phyloP scores from a whole-genome alignment of 2,329 filamentous ascomycete genomes.

The Rhynchosporium secalis region DNA sequence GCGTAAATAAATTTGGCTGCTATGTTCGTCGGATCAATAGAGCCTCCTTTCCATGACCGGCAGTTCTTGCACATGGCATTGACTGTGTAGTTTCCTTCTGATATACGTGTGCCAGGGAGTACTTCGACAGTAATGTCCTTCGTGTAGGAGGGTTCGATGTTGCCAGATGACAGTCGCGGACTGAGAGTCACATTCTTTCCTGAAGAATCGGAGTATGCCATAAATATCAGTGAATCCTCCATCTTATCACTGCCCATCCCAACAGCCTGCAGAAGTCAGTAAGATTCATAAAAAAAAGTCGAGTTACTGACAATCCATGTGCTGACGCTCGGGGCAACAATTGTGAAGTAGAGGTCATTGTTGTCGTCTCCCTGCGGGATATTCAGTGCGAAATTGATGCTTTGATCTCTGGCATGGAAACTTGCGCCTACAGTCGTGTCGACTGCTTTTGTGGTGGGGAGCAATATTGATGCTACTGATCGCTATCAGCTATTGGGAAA shows the following conservation, averaged over 20 bases:
- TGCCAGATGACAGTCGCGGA: constrained; percentile 51
- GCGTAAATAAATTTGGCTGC: constrained; percentile 56
- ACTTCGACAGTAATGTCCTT: constrained; percentile 47
- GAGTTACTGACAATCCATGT: constrained; percentile 47
- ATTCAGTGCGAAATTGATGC: constrained; percentile 52
- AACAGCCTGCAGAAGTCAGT: constrained; percentile 43
- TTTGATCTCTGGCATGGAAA: constrained; percentile 47
- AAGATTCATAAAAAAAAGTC: no score
- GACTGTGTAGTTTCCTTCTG: constrained; percentile 46
- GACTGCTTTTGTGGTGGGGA: constrained; percentile 21
- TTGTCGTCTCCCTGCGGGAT: constrained; percentile 48
- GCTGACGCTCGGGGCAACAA: constrained; percentile 48
- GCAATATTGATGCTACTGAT: constrained; percentile 18
- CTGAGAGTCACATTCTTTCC: constrained; percentile 56
- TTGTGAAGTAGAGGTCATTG: constrained; percentile 54
- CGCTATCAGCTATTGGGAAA: constrained; percentile 6
- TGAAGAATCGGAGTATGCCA: constrained; percentile 52
- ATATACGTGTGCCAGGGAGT: constrained; percentile 50
- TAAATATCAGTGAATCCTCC: constrained; percentile 53
- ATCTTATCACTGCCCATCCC: constrained; percentile 56
- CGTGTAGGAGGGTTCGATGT: constrained; percentile 53
- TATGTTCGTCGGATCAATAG: constrained; percentile 51
- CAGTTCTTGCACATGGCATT: constrained; percentile 56
- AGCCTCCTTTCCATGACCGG: constrained; percentile 50
- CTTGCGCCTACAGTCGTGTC: constrained; percentile 45